These are phyloP conservation scores for Starmerella vaccinii DNA, from an alignment of 805 yeast species.

Conservation along the genomic window DNA sequence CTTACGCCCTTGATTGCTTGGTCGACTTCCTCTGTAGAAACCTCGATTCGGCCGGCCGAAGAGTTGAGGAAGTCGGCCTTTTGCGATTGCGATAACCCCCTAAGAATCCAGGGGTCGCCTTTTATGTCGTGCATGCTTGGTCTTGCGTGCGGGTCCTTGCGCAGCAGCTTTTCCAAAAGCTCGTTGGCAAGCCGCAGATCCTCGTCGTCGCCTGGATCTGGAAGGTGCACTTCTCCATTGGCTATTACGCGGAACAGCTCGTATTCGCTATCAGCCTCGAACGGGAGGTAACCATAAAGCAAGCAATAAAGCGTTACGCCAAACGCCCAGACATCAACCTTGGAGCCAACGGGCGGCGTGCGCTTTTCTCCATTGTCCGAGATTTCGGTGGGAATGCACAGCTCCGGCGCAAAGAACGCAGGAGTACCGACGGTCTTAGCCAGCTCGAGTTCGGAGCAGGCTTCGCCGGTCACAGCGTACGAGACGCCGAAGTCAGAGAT, in stretches of 20 bases:
- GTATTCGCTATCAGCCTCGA: constrained; percentile 75
- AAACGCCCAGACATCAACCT: constrained; percentile 94
- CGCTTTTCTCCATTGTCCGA: constrained; percentile 18
- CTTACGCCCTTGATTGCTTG: constrained; percentile 60
- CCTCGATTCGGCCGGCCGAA: constrained; percentile 36
- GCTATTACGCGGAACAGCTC: constrained; percentile 77
- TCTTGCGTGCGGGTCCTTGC: constrained; percentile 60
- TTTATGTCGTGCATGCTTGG: constrained; percentile 64
- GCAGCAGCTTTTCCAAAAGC: constrained; percentile 49
- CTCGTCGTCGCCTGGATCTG: constrained; percentile 30
- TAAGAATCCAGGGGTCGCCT: constrained; percentile 56
- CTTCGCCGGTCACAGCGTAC: constrained; percentile 45
- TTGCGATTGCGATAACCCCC: constrained; percentile 33
- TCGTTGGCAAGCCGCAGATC: constrained; percentile 38
- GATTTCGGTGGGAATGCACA: constrained; percentile 39
- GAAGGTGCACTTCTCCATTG: constrained; percentile 48
- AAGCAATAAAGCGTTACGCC: constrained; percentile 88
- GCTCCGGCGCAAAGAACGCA: constrained; percentile 90
- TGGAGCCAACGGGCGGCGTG: constrained; percentile 53
- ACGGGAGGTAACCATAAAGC: constrained; percentile 80
- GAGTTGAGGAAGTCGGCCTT: constrained; percentile 29
- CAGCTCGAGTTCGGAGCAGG: constrained; percentile 58
- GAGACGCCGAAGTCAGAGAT: constrained; percentile 97
- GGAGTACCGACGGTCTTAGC: constrained; percentile 98
- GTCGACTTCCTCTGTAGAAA: constrained; percentile 57